Conservation (phyloP, 441 rosid species). For the Croton laevigatus region DNA sequence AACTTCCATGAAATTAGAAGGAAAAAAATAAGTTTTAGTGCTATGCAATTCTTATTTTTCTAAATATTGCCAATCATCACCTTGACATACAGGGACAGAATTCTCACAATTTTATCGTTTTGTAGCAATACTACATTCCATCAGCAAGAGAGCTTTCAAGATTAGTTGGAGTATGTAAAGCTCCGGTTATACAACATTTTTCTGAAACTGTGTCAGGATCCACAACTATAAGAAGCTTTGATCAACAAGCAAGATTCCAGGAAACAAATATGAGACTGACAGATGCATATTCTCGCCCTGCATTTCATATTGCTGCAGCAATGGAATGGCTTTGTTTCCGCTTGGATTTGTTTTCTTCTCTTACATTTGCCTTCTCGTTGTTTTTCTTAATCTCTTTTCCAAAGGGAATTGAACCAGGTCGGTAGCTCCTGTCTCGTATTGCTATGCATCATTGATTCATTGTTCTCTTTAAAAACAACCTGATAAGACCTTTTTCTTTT, state of each 20-base stretch:
- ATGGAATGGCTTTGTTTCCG: conserved; percentile 91
- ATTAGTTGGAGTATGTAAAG: conserved; percentile 72
- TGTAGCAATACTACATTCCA: conserved; percentile 76
- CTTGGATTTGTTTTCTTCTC: conserved; percentile 60
- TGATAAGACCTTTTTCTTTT: background rate
- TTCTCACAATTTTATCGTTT: conserved; percentile 1
- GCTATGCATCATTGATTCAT: background rate
- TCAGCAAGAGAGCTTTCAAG: conserved; percentile 78
- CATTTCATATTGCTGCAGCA: conserved; percentile 62
- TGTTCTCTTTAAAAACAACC: background rate
- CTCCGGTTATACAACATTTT: conserved; percentile 88
- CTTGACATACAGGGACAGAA: background rate
- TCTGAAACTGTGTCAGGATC: conserved; percentile 82
- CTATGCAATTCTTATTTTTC: too few species aligned
- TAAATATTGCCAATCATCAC: background rate
- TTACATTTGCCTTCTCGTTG: conserved; percentile 69
- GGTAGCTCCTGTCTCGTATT: conserved; percentile 14
- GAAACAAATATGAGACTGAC: conserved; percentile 55
- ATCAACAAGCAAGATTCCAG: conserved; percentile 65
- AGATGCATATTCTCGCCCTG: conserved; percentile 75
- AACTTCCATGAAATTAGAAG: background rate
- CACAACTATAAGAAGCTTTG: conserved; percentile 81
- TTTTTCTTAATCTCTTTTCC: conserved; percentile 65
- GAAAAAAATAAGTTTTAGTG: too few species aligned
- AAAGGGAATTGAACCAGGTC: conserved; percentile 75